Base-by-base conservation (phyloP, 768 basidiomycete genomes). In the Sarcomyxa edulis region DNA sequence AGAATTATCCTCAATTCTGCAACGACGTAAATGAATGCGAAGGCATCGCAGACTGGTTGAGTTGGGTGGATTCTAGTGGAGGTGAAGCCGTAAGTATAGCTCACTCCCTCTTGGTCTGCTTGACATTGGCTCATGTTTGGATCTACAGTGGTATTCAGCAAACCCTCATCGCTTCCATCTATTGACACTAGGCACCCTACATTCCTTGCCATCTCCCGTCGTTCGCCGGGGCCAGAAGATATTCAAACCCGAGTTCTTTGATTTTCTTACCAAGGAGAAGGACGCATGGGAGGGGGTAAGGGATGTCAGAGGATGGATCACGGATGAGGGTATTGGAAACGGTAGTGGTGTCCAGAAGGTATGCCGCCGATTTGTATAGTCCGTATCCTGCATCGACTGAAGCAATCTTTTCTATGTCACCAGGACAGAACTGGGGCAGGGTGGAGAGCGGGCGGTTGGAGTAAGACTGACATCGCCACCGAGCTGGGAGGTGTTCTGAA, bases 1-100 rank as follows among this genome's bases (percentile, higher is more conserved):
- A 98, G 58, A 98, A 96, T 53, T 91, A 94, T 48, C 73, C 83
- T 0, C 81, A 84, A 40, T 98, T 89, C 52, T 93, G 88, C 52
- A 65, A 71, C 28, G 76, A 83, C 25, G 58, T 92, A 4, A 87
- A 92, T 6, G 72, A 97, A 36, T 81, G 79, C 48, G 74, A 72
- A 4, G 74, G 69, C 3, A 56, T 92, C 9, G 69, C 76, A 6
- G 90, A 91, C 31, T 80, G 77, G 63, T 58, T 93, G 42, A 92
- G 89, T 46, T 82, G 76, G 73, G 65, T 78, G 7, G 91, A 94
- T 51, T 72, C 73, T 1, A 75, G 77, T 45, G 76, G 74, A 4
- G 78, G 78, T 8, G 78, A 79, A 56, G 66, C 70, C 32, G 85
- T 84, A 48, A 41, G 76, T 50, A 21, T 48, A 33, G n/a, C 16